Percentiles rank a stretch among this genome's conserved stretches.
These are phyloP conservation scores for Clarireedia paspali DNA, from an alignment of 2,329 filamentous ascomycete species.

Conservation along the genomic window DNA sequence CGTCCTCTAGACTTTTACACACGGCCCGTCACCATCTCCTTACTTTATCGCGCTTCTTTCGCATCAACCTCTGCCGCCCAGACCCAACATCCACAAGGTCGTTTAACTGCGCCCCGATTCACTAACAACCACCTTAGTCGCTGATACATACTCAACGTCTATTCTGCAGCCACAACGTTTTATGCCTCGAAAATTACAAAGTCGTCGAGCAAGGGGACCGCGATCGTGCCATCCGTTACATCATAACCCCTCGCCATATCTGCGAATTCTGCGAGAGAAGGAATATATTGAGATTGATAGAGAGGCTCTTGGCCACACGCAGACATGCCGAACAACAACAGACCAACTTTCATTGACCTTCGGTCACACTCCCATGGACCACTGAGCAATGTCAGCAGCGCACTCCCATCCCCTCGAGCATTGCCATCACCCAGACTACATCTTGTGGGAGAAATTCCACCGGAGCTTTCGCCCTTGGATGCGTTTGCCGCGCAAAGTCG, in stretches of 20 bases:
- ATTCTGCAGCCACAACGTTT: conserved; percentile 7
- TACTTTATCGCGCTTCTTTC: conserved; percentile 2
- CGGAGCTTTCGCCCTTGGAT: conserved; percentile 88
- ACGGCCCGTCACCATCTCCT: conserved; percentile 6
- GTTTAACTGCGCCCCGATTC: conserved; percentile 7
- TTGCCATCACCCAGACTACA: conserved; percentile 62
- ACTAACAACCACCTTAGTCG: not conserved
- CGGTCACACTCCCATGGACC: conserved; percentile 27
- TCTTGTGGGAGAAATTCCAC: conserved; percentile 73
- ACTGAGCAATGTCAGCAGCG: conserved; percentile 16
- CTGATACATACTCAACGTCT: not conserved
- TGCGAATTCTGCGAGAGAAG: not conserved
- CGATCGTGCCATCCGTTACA: not conserved
- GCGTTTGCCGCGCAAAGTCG: conserved; percentile 90
- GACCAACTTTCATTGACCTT: conserved; percentile 27
- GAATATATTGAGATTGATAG: not conserved
- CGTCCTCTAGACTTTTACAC: not conserved
- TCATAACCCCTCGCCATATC: not conserved
- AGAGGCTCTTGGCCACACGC: not conserved
- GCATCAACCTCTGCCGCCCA: conserved; percentile 1
- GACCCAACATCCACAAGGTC: conserved; percentile 1
- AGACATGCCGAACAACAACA: conserved; percentile 20
- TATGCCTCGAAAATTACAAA: not conserved
- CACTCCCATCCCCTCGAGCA: conserved; percentile 18
- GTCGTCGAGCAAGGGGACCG: not conserved